phyloP scores from a whole-genome alignment of 2,329 filamentous ascomycete genomes.

The Dactylellina leptospora region DNA sequence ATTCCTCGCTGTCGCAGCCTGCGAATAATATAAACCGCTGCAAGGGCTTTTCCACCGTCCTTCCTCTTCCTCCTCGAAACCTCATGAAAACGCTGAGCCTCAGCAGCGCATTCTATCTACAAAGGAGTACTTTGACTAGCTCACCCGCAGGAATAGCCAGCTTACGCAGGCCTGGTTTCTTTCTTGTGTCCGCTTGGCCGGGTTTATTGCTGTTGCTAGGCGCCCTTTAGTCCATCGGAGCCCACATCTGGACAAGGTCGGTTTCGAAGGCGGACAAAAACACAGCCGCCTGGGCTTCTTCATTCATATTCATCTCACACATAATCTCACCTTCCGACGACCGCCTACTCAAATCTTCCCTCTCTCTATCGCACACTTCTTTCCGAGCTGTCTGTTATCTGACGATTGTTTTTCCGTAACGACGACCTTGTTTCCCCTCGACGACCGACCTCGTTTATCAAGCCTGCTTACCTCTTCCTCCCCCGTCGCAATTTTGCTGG shows the following conservation, averaged over 20 bases:
- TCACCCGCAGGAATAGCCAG: not conserved
- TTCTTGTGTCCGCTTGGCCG: not conserved
- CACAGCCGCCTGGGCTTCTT: constrained; percentile 47
- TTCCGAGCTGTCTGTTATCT: too few species aligned
- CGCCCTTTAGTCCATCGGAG: constrained; percentile 16
- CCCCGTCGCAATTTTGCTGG: not conserved
- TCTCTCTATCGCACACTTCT: not conserved
- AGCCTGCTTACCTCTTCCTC: not conserved
- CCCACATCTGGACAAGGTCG: constrained; percentile 4
- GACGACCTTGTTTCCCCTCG: too few species aligned
- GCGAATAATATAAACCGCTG: constrained; percentile 6
- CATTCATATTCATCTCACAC: constrained; percentile 36
- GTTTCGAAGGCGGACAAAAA: constrained; percentile 20
- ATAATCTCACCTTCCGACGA: too few species aligned
- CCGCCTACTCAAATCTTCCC: constrained; percentile 1
- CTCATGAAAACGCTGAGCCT: constrained; percentile 1
- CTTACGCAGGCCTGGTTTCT: constrained; percentile 45
- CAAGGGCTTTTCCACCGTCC: not conserved
- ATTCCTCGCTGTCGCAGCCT: not conserved
- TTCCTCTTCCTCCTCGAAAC: not conserved
- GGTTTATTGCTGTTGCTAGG: constrained; percentile 42
- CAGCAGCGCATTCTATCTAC: too few species aligned
- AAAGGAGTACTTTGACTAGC: too few species aligned
- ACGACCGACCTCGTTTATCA: too few species aligned
- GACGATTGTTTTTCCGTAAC: too few species aligned